Conservation (phyloP, 163 green algal species). For the Chlamydomonas reinhardtii region DNA sequence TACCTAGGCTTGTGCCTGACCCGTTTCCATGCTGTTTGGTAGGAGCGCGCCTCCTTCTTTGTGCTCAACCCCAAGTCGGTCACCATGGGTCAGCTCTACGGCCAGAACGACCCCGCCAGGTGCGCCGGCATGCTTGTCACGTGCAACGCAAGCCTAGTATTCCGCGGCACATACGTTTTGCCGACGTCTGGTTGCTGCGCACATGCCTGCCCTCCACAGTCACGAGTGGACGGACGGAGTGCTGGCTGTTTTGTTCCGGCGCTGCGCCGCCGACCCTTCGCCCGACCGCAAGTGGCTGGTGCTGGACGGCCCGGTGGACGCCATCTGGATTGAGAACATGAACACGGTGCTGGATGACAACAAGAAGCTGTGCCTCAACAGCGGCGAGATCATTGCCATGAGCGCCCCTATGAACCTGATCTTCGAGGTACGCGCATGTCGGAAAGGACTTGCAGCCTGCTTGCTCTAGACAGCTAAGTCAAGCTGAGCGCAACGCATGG, state of each 20-base stretch:
- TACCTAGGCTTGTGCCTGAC: too few relatives aligned
- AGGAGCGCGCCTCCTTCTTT: background rate
- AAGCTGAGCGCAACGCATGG: too few relatives aligned
- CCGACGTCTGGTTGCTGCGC: too few relatives aligned
- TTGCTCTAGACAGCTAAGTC: too few relatives aligned
- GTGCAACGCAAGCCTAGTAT: too few relatives aligned
- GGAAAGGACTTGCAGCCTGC: too few relatives aligned
- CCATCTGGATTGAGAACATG: constrained; percentile 85
- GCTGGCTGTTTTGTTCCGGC: constrained; percentile 70
- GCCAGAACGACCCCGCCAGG: constrained; percentile 48
- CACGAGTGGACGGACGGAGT: constrained; percentile 80
- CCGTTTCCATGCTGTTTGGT: background rate
- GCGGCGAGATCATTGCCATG: constrained; percentile 72
- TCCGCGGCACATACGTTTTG: too few relatives aligned
- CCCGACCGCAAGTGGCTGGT: constrained; percentile 77
- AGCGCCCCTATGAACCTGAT: constrained; percentile 56
- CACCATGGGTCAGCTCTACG: constrained; percentile 78
- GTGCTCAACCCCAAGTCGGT: constrained; percentile 79
- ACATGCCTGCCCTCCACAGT: constrained; percentile 39
- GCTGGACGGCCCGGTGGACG: constrained; percentile 84
- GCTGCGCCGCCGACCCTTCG: constrained; percentile 54
- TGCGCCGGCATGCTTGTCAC: too few relatives aligned
- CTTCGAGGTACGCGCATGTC: constrained; percentile 74
- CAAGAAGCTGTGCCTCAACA: constrained; percentile 81
- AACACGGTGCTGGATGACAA: constrained; percentile 80